Base-by-base conservation (phyloP, 2,329 filamentous ascomycete species). In the Cryoendolithus antarcticus region DNA sequence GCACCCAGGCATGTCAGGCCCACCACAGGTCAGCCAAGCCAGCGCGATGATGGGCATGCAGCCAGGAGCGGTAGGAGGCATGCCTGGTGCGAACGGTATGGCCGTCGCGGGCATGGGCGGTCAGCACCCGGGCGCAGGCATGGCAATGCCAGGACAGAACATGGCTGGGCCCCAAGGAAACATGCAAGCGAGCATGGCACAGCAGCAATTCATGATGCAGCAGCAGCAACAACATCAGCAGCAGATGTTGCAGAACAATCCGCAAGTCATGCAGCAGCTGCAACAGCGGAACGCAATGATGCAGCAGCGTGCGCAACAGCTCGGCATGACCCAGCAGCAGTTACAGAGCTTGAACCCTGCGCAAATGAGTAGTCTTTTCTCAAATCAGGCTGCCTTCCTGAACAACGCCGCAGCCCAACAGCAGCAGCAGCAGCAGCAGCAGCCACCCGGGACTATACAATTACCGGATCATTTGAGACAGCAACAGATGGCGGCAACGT, bases 41-140 rank as follows among this genome's bases (percentile, higher is more conserved):
- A 71, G 70, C 21, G 72, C 77, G 41, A 74, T 86, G 70, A 85
- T 88, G 80, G 78, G 74, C 42, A 84, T 88, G 76, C 80, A 81
- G 30, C 74, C 73, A 35, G 71, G 70, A 13, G 72, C 76, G 40
- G 74, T 86, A 69, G 85, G 86, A 80, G 78, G 73, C 41, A 84
- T 88, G 76, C 80, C 79, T 24, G 75, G 80, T 44, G 70, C 69
- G 39, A 66, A 64, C 47, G 72, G 68, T 38, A 19, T 19, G 15
- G 74, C 74, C n/a, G 44, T 45, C 35, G 46, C 49, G 12, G 49
- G 44, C 8, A 55, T 56, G 51, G 49, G 46, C 10, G 51, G 46
- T 37, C 52, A 55, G 39, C 53, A 56, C 40, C 54, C 54, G 30
- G 53, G 53, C 24, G 48, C 42, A 30, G 55, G 51, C 19, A 59